Conservation (phyloP, 2,329 filamentous ascomycete species). For the Myotisia sp. region DNA sequence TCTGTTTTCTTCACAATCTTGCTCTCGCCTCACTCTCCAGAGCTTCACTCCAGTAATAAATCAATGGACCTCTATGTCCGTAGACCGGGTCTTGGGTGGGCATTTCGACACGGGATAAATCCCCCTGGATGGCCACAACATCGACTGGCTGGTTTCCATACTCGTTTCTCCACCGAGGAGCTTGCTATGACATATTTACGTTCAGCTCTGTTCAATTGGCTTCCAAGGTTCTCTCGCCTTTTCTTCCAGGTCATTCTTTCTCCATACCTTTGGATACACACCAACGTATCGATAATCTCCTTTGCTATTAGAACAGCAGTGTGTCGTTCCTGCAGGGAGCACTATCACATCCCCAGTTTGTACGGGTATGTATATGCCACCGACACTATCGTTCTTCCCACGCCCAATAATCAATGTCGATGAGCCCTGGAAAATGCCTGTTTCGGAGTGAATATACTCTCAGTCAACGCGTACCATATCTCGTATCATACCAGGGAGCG, state of each 20-base stretch:
- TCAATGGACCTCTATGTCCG: conserved; percentile 13
- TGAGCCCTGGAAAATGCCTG: conserved; percentile 17
- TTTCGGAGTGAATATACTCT: too few relatives aligned
- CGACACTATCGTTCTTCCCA: conserved; percentile 15
- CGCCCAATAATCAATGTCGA: conserved; percentile 20
- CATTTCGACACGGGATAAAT: conserved; percentile 12
- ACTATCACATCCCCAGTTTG: conserved; percentile 23
- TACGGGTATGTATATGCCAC: conserved; percentile 14
- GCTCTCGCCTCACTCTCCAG: background rate
- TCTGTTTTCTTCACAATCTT: too few relatives aligned
- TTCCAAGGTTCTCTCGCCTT: background rate
- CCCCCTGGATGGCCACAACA: conserved; percentile 7
- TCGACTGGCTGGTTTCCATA: conserved; percentile 14
- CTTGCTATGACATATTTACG: conserved; percentile 9
- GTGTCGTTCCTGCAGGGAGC: conserved; percentile 23
- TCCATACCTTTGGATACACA: conserved; percentile 22
- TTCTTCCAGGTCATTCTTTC: background rate
- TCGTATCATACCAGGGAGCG: background rate
- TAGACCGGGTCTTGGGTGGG: conserved; percentile 15
- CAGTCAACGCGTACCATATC: background rate
- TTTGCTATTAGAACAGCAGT: conserved; percentile 19
- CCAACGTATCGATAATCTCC: conserved; percentile 23
- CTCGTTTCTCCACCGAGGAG: conserved; percentile 15
- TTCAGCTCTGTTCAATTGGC: background rate
- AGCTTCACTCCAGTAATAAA: conserved; percentile 12